phyloP scores from a whole-genome alignment of 768 basidiomycete genomes.

The Suillus subalutaceus region DNA sequence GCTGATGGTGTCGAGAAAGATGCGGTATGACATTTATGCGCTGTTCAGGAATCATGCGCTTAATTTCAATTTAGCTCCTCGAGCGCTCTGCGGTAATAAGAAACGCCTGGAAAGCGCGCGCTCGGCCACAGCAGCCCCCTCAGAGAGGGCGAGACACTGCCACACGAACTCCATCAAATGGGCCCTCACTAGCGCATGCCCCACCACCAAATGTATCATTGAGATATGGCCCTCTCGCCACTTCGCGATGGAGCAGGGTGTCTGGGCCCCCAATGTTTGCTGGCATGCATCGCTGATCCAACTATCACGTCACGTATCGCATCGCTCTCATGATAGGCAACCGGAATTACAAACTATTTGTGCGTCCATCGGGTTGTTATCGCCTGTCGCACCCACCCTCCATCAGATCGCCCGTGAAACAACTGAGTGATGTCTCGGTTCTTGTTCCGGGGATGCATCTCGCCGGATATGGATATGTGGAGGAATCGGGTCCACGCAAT shows the following conservation, averaged over 20 bases:
- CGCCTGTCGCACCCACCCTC: background rate
- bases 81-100: constrained; percentile 65
- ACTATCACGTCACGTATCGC: background rate
- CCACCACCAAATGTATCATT: constrained; percentile 22
- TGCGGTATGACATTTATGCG: constrained; percentile 51
- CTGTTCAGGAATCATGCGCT: constrained; percentile 16
- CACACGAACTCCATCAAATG: constrained; percentile 17
- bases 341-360: constrained; percentile 4
- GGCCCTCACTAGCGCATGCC: constrained; percentile 23
- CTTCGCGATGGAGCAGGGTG: constrained; percentile 74
- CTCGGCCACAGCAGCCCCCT: constrained; percentile 36
- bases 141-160: constrained; percentile 10
- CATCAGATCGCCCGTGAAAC: background rate
- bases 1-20: constrained; percentile 93
- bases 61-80: constrained; percentile 56
- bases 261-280: constrained; percentile 61
- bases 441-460: background rate
- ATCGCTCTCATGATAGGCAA: constrained; percentile 1
- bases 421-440: background rate
- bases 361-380: constrained; percentile 3
- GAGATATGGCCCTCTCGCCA: constrained; percentile 66
- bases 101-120: constrained; percentile 73
- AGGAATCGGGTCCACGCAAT: background rate
- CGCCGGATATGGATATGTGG: constrained; percentile 1
- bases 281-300: constrained; percentile 66